Conservation (phyloP, 2,329 filamentous ascomycete genomes). For the Tolypocladium sp. region DNA sequence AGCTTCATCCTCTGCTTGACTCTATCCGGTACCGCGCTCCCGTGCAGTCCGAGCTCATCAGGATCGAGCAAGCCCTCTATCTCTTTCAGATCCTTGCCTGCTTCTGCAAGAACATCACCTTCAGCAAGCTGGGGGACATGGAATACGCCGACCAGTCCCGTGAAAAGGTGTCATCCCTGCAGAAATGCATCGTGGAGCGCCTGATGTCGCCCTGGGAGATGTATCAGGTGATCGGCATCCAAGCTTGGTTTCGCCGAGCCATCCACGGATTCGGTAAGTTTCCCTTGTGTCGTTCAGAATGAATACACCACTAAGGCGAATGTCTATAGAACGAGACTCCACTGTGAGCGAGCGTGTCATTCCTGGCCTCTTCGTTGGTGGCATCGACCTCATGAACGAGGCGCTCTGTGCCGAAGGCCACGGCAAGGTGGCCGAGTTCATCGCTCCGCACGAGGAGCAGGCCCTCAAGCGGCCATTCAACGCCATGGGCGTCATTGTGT, state of each 20-base stretch:
- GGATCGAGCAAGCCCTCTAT: constrained; percentile 5
- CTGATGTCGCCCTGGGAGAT: constrained; percentile 8
- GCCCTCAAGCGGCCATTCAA: background rate
- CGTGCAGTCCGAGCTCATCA: background rate
- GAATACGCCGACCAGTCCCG: background rate
- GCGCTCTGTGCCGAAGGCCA: background rate
- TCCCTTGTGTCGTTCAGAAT: too few relatives aligned
- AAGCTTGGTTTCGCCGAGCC: constrained; percentile 4
- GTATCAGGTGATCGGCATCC: constrained; percentile 5
- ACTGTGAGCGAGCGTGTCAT: constrained; percentile 3
- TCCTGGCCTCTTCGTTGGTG: constrained; percentile 2
- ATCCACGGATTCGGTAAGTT: constrained; percentile 1
- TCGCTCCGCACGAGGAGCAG: background rate
- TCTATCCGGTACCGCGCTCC: background rate
- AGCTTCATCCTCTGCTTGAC: background rate
- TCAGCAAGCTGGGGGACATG: background rate
- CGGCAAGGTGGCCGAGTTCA: background rate
- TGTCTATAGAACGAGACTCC: too few relatives aligned
- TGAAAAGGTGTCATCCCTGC: background rate
- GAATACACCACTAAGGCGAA: too few relatives aligned
- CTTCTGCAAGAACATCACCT: background rate
- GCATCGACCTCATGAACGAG: constrained; percentile 4
- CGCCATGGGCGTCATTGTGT: constrained; percentile 6
- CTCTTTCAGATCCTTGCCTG: constrained; percentile 3
- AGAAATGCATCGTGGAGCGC: background rate